These are phyloP conservation scores for Arachis stenosperma DNA, from an alignment of 306 rosid species.

Conservation along the genomic window DNA sequence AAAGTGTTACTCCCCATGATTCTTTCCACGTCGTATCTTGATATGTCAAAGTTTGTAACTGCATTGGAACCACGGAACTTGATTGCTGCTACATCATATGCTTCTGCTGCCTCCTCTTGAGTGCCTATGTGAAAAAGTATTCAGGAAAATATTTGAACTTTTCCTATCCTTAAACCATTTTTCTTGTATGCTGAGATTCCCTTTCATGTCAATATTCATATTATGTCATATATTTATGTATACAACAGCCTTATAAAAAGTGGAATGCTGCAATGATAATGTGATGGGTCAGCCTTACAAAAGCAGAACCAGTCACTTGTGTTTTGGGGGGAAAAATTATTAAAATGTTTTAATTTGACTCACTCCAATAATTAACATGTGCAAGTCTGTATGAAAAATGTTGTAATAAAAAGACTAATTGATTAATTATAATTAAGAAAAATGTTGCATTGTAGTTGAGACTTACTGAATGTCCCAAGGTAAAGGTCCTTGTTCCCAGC, in stretches of 20 bases:
- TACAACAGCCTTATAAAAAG: conserved; percentile 63
- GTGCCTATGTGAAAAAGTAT: conserved; percentile 60
- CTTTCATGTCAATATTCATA: conserved; percentile 23
- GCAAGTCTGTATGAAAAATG: too few relatives aligned
- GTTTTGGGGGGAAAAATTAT: conserved; percentile 12
- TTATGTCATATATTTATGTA: background rate
- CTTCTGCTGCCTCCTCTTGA: conserved; percentile 99
- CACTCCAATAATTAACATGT: too few relatives aligned
- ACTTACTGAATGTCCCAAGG: conserved; percentile 95
- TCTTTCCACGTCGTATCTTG: conserved; percentile 84
- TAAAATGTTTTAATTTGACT: too few relatives aligned
- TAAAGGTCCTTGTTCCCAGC: conserved; percentile 99
- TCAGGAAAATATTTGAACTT: conserved; percentile 15
- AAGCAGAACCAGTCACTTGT: conserved; percentile 43
- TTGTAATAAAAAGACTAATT: too few relatives aligned
- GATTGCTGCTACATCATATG: conserved; percentile 94
- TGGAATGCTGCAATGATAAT: conserved; percentile 36
- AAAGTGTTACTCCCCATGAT: conserved; percentile 88
- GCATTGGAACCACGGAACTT: conserved; percentile 92
- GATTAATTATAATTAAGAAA: too few relatives aligned
- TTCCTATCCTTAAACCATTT: conserved; percentile 33
- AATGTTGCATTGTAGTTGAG: too few relatives aligned
- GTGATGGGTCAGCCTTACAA: conserved; percentile 58
- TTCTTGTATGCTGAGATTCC: conserved; percentile 20
- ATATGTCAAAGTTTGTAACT: conserved; percentile 86